Base-by-base conservation (phyloP, 768 basidiomycete genomes). In the Krasilnikovozyma curviuscula region DNA sequence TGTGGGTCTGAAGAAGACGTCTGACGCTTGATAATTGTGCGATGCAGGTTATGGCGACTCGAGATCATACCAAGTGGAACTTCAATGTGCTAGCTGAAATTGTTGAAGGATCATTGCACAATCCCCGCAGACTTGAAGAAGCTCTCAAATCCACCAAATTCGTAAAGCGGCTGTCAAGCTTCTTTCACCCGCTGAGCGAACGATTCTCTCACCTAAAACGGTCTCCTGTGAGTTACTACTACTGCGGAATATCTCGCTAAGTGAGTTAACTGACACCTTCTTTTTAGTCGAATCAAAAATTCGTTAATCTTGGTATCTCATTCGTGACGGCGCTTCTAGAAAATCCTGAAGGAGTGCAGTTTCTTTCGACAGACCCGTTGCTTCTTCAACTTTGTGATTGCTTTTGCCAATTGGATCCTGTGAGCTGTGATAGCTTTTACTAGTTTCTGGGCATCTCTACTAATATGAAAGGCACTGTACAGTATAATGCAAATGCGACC, bases 41-140 rank as follows among this genome's bases (percentile, higher is more conserved):
- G 27, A 9, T 16, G 29, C 55, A 84, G 82, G 81, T 91, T 12
- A 79, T 83, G 69, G 69, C 79, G 25, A 80, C 78, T 9, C 88
- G 84, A 59, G 89, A 95, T 55, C 76, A 83, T 53, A 73, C 74
- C 5, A 86, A 82, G 57, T 98, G 93, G 93, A 82, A 81, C 56
- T 85, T 81, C 60, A 88, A 95, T 10, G 73, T 77, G 18, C 68
- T 97, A 45, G 75, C 82, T 55, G 86, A 89, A 33, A 68, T 95
- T 8, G 73, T 95, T 25, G 86, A 97, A 56, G 93, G 93, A 0
- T 86, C 91, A 2, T 66, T 98, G 48, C 69, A 88, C 40, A 91
- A 88, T 57, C 78, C 85, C 2, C 83, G 83, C 60, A 71, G 93
- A 31, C 72, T 97, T 62, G 91, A 98, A 59, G 93, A 98, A 65